phyloP scores from a whole-genome alignment of 2,329 filamentous ascomycete species.

The Chaetomium globosum region DNA sequence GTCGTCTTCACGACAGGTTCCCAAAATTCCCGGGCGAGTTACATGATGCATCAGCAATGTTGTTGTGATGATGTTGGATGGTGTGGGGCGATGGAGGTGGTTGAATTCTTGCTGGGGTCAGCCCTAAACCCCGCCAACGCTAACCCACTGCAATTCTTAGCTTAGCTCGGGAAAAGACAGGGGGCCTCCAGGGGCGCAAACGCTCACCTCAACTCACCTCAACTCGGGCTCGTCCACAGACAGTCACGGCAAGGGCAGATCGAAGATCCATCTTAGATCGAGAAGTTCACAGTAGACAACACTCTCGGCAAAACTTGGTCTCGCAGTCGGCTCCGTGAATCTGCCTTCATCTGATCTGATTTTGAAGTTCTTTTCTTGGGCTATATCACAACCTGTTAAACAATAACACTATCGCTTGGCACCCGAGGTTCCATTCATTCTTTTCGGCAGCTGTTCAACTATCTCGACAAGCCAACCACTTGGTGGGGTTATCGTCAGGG shows the following conservation, averaged over 20 bases:
- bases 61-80: neutral
- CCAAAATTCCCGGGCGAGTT: neutral
- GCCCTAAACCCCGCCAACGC: neutral
- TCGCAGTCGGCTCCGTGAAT: too few species aligned
- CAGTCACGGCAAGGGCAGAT: too few species aligned
- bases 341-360: too few species aligned
- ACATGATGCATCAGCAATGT: neutral
- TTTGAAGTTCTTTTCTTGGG: too few species aligned
- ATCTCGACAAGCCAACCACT: neutral
- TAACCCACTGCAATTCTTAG: neutral
- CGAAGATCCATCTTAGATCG: too few species aligned
- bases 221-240: too few species aligned
- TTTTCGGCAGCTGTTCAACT: neutral
- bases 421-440: neutral
- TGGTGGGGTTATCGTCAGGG: neutral
- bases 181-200: too few species aligned
- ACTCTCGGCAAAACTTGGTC: too few species aligned
- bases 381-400: neutral
- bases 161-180: neutral
- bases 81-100: neutral
- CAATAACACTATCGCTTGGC: neutral
- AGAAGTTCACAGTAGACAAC: too few species aligned
- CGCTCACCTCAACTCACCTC: too few species aligned
- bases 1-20: neutral
- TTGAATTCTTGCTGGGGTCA: neutral